These are phyloP conservation scores for Plasmodium chabaudi DNA, from an alignment of 169 alveolate genomes.

Conservation along the genomic window DNA sequence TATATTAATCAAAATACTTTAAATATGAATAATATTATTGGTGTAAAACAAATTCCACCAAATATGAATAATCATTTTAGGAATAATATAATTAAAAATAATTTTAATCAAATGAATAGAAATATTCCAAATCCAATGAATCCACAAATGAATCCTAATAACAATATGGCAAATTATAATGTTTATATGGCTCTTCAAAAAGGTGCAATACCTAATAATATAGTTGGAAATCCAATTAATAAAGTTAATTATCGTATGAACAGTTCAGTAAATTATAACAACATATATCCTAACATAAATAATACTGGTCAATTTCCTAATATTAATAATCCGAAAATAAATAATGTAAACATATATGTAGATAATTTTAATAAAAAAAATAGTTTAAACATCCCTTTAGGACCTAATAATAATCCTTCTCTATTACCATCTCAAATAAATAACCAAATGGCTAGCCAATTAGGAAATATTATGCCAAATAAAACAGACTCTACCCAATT, in stretches of 20 bases:
- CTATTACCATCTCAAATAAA: neutral
- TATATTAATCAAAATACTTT: constrained; percentile 7
- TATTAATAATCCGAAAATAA: constrained; percentile 2
- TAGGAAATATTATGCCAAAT: neutral
- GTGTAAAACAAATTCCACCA: neutral
- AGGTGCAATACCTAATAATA: neutral
- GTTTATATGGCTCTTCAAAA: constrained; percentile 26
- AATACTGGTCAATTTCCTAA: neutral
- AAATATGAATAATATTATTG: too few species aligned
- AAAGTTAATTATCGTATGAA: constrained; percentile 2
- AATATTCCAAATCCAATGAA: constrained; percentile 11
- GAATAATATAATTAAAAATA: constrained; percentile 38
- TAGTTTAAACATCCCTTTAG: neutral
- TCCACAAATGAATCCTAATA: constrained; percentile 5
- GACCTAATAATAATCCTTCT: neutral
- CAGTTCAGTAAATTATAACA: neutral
- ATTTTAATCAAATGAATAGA: constrained; percentile 33
- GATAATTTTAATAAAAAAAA: constrained; percentile 2
- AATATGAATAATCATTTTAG: constrained; percentile 22
- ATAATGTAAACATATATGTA: constrained; percentile 4
- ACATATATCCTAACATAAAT: constrained; percentile 11
- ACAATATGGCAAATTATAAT: constrained; percentile 24
- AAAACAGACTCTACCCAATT: neutral
- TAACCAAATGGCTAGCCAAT: constrained; percentile 6
- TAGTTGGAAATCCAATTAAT: neutral